Base-by-base conservation (phyloP, 768 basidiomycete species). In the Lyophyllum shimeji region DNA sequence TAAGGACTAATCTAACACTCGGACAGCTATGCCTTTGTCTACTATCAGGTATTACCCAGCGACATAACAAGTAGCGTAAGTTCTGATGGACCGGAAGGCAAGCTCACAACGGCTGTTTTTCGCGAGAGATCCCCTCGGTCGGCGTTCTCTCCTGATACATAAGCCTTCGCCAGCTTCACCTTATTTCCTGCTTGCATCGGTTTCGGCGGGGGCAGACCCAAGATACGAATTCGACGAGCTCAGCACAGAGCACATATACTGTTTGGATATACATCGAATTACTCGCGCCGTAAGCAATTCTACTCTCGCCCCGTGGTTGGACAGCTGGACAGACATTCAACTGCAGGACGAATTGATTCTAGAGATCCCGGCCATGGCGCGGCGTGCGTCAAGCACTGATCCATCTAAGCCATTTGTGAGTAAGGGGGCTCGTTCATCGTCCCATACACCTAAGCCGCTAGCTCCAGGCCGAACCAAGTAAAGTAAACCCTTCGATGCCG, bases 81-180 rank as follows among this genome's bases (percentile, higher is more conserved):
- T n/a, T 60, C 37, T 52, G 27, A 59, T 54, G 12, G 25, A 50
- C 13, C 7, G 40, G 24, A 60, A 87, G 86, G 70, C 67, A 50
- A 40, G 59, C 44, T 72, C 77, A 7, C 67, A 72, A 27, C 77
- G 69, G 29, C 63, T 96, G 8, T 90, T 83, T 70, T 93, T 88
- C 64, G 88, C 80, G 15, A 79, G 92, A 51, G 93, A 96, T 69
- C 91, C 92, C 2, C 80, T 95, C 2, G 93, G 93, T 7, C 81
- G 93, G 34, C 81, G 94, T 46, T 95, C 93, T n/a, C 77, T 96
- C 7, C 74, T 96, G 7, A 74, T 91, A 29, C 89, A 89, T 55
- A 74, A 69, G 55, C 87, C 88, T 25, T 79, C 78, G 13, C 37
- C 58, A 1, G 48, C 52, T 17, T 70, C 71, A 4, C 84, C 87